Evolutionary conservation across 192 early-diverging fungal species (phyloP).

Genomic region (Coemansia sp.): DNA sequence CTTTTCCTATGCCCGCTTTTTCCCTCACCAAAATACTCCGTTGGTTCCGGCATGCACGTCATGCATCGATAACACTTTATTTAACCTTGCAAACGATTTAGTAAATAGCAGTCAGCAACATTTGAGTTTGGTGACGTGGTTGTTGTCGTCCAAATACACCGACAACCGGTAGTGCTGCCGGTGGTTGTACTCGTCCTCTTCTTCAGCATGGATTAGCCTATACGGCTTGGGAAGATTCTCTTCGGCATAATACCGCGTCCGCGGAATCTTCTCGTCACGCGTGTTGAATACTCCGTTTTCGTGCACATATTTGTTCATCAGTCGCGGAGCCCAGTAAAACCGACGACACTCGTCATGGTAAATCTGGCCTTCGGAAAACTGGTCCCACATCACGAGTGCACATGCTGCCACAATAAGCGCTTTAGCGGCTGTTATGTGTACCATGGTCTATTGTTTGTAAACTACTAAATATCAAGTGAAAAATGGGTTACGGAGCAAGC

Average conservation of each 20-base stretch:
- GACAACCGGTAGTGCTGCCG: conserved; percentile 49
- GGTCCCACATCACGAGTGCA: conserved; percentile 15
- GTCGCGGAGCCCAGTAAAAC: conserved; percentile 52
- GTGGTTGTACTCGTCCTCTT: conserved; percentile 50
- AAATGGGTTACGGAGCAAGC: background rate
- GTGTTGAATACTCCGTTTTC: conserved; percentile 46
- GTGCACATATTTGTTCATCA: conserved; percentile 54
- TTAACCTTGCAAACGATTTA: background rate
- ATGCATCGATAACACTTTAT: background rate
- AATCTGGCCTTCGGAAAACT: conserved; percentile 25
- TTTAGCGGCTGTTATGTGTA: background rate
- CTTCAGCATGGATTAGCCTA: conserved; percentile 33
- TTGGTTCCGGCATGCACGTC: conserved; percentile 3
- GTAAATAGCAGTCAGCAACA: conserved; percentile 20
- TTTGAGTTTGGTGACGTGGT: conserved; percentile 53
- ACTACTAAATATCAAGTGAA: background rate
- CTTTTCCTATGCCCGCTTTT: background rate
- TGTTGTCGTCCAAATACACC: conserved; percentile 45
- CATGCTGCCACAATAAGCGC: conserved; percentile 11
- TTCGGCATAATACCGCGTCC: conserved; percentile 29
- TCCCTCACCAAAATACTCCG: background rate
- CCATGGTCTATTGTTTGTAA: background rate
- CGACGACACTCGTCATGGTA: conserved; percentile 47
- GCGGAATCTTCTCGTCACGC: conserved; percentile 35
- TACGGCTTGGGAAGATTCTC: conserved; percentile 49